phyloP scores from a whole-genome alignment of 2,329 filamentous ascomycete species.

The Ascochyta clinopodiicola region DNA sequence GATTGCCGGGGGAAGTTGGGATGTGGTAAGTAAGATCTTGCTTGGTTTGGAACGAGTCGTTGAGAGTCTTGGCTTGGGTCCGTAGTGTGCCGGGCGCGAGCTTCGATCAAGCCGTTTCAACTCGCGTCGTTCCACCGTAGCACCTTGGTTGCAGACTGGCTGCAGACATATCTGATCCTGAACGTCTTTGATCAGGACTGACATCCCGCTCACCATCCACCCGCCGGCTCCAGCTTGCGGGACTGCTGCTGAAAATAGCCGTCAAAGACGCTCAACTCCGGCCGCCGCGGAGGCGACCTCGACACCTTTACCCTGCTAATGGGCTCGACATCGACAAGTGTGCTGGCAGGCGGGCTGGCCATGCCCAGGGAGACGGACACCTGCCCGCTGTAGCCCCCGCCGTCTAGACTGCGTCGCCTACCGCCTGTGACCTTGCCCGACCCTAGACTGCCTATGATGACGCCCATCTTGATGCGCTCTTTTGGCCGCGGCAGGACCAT shows the following conservation, averaged over 20 bases:
- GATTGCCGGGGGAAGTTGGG: too few relatives aligned
- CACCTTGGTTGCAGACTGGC: too few relatives aligned
- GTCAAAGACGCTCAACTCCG: conserved; percentile 45
- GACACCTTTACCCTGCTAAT: background rate
- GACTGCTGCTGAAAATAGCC: conserved; percentile 46
- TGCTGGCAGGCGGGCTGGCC: conserved; percentile 16
- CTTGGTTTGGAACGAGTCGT: too few relatives aligned
- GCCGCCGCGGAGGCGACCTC: conserved; percentile 22
- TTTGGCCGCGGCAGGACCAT: conserved; percentile 45
- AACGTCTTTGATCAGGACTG: too few relatives aligned
- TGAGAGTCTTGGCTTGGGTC: too few relatives aligned
- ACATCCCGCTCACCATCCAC: conserved; percentile 27
- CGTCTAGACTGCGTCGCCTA: conserved; percentile 46
- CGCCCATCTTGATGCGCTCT: conserved; percentile 44
- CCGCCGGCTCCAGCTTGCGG: conserved; percentile 28
- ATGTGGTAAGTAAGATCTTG: too few relatives aligned
- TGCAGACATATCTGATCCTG: too few relatives aligned
- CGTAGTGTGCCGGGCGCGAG: too few relatives aligned
- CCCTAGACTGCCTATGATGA: conserved; percentile 37
- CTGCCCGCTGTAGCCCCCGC: conserved; percentile 42
- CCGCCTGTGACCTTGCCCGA: conserved; percentile 36
- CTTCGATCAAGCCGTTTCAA: too few relatives aligned
- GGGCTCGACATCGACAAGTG: conserved; percentile 25
- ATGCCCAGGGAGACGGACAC: conserved; percentile 29
- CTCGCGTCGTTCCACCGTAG: too few relatives aligned